Percentiles rank a stretch among this genome's conserved stretches.
These are phyloP conservation scores for Boletus speciosus DNA, from an alignment of 768 basidiomycete genomes.

Conservation along the genomic window DNA sequence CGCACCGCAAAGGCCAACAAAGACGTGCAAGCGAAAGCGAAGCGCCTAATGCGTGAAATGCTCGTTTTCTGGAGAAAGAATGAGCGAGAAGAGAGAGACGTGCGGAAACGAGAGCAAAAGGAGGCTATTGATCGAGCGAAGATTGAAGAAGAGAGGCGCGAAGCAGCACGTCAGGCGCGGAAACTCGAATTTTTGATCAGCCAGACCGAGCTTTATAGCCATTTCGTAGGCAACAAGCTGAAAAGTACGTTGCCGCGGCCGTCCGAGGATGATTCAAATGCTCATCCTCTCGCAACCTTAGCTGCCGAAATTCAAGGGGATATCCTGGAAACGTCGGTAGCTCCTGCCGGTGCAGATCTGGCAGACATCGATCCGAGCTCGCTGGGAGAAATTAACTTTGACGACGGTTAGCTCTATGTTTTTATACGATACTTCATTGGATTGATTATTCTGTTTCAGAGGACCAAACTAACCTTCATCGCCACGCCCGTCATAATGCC, in stretches of 20 bases:
- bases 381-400: constrained; percentile 82
- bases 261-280: constrained; percentile 12
- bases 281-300: constrained; percentile 30
- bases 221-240: constrained; percentile 97
- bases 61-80: constrained; percentile 97
- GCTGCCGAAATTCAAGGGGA: constrained; percentile 76
- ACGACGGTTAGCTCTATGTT: constrained; percentile 63
- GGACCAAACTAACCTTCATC: constrained; percentile 80
- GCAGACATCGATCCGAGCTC: constrained; percentile 48
- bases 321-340: constrained; percentile 37
- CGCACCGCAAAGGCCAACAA: constrained; percentile 76
- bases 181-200: constrained; percentile 98
- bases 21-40: constrained; percentile 80
- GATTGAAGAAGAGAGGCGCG: constrained; percentile 89
- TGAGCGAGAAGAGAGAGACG: constrained; percentile 92
- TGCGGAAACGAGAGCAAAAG: constrained; percentile 90
- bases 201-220: constrained; percentile 97
- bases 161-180: constrained; percentile 88
- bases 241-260: constrained; percentile 56
- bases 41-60: constrained; percentile 92
- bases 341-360: constrained; percentile 57
- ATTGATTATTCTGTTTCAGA: constrained; percentile 44
- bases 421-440: background rate
- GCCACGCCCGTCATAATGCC: constrained; percentile 84
- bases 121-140: constrained; percentile 86